A percentile compares a stretch with the other conserved stretches of the same genome.
phyloP scores from a whole-genome alignment of 2,329 filamentous ascomycete species.

The Paraphaeosphaeria sporulosa region DNA sequence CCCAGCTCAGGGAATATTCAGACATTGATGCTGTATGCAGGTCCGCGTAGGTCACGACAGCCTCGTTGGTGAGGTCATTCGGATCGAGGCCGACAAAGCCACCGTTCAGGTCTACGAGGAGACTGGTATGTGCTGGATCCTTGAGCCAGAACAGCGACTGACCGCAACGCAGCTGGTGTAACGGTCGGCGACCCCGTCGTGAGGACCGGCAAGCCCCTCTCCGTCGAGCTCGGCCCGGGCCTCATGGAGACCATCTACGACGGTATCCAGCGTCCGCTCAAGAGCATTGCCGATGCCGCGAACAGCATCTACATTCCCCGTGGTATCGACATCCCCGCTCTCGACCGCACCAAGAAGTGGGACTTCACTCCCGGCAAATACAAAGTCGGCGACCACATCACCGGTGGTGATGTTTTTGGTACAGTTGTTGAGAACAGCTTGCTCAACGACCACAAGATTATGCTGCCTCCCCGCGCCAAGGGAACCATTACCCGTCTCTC shows the following conservation, averaged over 20 bases:
- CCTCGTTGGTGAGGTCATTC: conserved; percentile 96
- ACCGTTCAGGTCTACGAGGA: conserved; percentile 99
- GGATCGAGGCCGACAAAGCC: conserved; percentile 93
- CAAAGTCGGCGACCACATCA: conserved; percentile 97
- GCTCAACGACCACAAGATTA: conserved; percentile 89
- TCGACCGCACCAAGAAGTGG: conserved; percentile 94
- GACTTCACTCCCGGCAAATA: conserved; percentile 84
- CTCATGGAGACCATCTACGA: conserved; percentile 99
- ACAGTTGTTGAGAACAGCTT: conserved; percentile 96
- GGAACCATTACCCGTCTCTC: conserved; percentile 93
- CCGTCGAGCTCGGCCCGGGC: conserved; percentile 95
- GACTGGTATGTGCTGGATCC: conserved; percentile 70
- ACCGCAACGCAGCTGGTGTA: conserved; percentile 78
- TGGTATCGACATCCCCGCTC: conserved; percentile 84
- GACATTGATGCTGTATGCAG: conserved; percentile 53
- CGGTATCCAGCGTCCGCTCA: conserved; percentile 94
- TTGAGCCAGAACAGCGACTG: background rate
- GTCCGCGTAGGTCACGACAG: conserved; percentile 91
- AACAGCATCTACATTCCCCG: conserved; percentile 97
- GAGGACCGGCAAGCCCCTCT: conserved; percentile 92
- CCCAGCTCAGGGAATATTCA: background rate
- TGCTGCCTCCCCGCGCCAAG: conserved; percentile 86
- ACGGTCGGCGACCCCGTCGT: conserved; percentile 92
- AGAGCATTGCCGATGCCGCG: conserved; percentile 78
- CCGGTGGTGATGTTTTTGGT: conserved; percentile 95